Evolutionary conservation across 768 basidiomycete species (phyloP).

Genomic region (Boletellus emodensis): DNA sequence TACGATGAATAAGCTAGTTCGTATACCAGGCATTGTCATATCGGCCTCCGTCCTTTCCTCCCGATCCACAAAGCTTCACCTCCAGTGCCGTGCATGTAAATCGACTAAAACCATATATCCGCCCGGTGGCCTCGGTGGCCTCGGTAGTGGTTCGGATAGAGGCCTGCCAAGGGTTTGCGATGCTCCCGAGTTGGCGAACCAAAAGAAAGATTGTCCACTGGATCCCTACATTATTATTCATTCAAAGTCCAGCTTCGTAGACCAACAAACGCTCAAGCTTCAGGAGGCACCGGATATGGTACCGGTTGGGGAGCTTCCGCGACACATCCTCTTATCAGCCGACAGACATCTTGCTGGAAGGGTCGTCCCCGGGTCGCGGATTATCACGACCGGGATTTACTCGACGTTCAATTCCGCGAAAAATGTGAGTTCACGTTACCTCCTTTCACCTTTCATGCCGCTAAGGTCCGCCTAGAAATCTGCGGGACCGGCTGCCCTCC

Average conservation of each 20-base stretch:
- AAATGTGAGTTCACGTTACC: conserved; percentile 48
- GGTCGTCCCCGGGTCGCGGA: conserved; percentile 93
- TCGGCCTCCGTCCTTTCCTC: conserved; percentile 92
- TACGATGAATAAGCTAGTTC: conserved; percentile 93
- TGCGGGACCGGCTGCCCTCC: conserved; percentile 81
- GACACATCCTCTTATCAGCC: conserved; percentile 89
- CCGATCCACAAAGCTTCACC: conserved; percentile 84
- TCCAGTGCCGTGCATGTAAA: conserved; percentile 91
- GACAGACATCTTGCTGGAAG: conserved; percentile 90
- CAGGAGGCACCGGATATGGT: conserved; percentile 99
- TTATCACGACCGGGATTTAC: conserved; percentile 94
- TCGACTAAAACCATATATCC: conserved; percentile 77
- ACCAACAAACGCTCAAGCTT: conserved; percentile 93
- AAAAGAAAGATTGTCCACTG: conserved; percentile 90
- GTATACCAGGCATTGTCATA: conserved; percentile 97
- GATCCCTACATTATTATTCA: conserved; percentile 97
- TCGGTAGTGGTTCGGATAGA: conserved; percentile 82
- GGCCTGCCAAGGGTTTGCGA: conserved; percentile 88
- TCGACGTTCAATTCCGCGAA: conserved; percentile 91
- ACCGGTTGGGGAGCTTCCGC: conserved; percentile 94
- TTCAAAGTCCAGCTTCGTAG: conserved; percentile 89
- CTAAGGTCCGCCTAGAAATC: conserved; percentile 49
- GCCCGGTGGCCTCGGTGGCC: conserved; percentile 72
- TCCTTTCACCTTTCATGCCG: neutral
- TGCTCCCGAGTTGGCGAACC: conserved; percentile 71